Percentiles rank a stretch among this genome's conserved stretches.
Evolutionary conservation across 1,139 yeast genomes (phyloP).

Genomic region (Saccharomyces hybrid): DNA sequence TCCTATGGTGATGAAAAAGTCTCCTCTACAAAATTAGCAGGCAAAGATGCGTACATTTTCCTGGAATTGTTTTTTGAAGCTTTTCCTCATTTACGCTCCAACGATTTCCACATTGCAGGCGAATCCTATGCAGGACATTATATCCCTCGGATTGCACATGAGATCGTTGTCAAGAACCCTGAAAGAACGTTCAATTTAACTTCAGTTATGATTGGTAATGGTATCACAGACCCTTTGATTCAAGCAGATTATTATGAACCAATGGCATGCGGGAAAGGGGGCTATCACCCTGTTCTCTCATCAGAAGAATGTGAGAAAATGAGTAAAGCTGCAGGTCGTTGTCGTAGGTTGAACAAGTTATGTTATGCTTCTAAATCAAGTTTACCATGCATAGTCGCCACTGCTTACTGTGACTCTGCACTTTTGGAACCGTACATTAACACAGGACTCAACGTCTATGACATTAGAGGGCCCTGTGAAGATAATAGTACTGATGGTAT

Average conservation of each 20-base stretch:
- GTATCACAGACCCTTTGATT: constrained; percentile 84
- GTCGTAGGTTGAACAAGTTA: constrained; percentile 67
- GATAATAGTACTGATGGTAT: constrained; percentile 42
- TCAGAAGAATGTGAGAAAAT: constrained; percentile 69
- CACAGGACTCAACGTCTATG: constrained; percentile 91
- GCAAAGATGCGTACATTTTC: constrained; percentile 88
- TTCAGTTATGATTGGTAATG: constrained; percentile 91
- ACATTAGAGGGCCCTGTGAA: constrained; percentile 81
- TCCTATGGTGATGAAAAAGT: constrained; percentile 61
- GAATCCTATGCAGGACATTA: constrained; percentile 98
- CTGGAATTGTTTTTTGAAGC: constrained; percentile 82
- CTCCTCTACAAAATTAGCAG: constrained; percentile 79
- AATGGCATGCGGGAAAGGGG: constrained; percentile 97
- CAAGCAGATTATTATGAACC: constrained; percentile 88
- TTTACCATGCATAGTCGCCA: constrained; percentile 93
- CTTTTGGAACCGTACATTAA: constrained; percentile 81
- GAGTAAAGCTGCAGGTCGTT: constrained; percentile 69
- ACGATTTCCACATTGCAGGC: constrained; percentile 85
- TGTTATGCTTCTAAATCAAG: constrained; percentile 76
- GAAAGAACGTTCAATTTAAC: constrained; percentile 78
- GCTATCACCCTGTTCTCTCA: constrained; percentile 69
- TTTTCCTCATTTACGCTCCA: constrained; percentile 70
- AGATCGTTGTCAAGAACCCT: constrained; percentile 49
- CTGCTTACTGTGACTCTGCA: constrained; percentile 83
- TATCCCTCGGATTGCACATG: constrained; percentile 87